These are phyloP conservation scores for Sporothrix globosa DNA, from an alignment of 2,329 filamentous ascomycete species.

Conservation along the genomic window DNA sequence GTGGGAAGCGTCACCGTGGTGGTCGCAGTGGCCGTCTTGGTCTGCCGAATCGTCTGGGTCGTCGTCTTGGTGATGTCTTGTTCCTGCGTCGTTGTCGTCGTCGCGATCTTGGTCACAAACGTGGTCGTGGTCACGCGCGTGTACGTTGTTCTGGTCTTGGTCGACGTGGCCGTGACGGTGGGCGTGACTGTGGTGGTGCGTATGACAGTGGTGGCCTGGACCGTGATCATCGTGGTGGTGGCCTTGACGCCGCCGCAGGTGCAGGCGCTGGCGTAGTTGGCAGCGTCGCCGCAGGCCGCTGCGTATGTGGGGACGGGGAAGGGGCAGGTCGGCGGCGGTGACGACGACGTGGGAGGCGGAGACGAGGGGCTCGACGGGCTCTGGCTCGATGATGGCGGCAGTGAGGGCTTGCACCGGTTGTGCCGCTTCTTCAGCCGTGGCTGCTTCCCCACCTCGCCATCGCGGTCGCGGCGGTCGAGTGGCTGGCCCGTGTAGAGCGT, in stretches of 20 bases:
- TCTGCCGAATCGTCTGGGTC: not conserved
- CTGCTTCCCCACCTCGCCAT: no score
- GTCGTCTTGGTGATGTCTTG: conserved; percentile 1
- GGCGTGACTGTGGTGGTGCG: conserved; percentile 20
- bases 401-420: conserved; percentile 10
- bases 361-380: not conserved
- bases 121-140: not conserved
- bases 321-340: not conserved
- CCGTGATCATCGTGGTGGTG: conserved; percentile 14
- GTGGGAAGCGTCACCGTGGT: conserved; percentile 1
- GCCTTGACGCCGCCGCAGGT: conserved; percentile 40
- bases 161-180: conserved; percentile 13
- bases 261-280: conserved; percentile 40
- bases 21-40: conserved; percentile 1
- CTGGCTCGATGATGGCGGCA: not conserved
- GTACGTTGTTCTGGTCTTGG: not conserved
- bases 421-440: not conserved
- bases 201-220: conserved; percentile 15
- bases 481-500: conserved; percentile 13
- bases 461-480: not conserved
- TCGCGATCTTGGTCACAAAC: conserved; percentile 1
- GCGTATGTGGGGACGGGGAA: conserved; percentile 37
- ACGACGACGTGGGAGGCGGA: not conserved
- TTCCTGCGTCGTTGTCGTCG: conserved; percentile 2
- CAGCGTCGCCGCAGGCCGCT: conserved; percentile 36